Evolutionary conservation across 2,329 filamentous ascomycete genomes (phyloP).

Genomic region (Sphaceloma murrayae): DNA sequence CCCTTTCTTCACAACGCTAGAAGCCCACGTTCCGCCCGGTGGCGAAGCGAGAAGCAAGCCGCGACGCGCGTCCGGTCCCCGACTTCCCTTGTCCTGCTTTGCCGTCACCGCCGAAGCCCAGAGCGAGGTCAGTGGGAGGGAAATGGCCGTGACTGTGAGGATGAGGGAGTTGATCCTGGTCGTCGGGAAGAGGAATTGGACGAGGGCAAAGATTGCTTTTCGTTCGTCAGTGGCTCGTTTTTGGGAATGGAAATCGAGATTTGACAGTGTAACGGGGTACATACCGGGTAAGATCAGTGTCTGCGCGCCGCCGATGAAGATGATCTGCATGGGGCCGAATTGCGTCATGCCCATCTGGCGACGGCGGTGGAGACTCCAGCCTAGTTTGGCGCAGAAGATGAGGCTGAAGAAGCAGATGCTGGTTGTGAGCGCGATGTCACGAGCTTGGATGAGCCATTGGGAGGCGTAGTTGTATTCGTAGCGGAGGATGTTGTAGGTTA

Average conservation of each 20-base stretch:
- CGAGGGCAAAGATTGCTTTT: constrained; percentile 53
- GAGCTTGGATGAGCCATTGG: constrained; percentile 20
- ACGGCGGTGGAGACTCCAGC: constrained; percentile 47
- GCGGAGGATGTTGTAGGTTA: constrained; percentile 21
- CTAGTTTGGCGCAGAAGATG: constrained; percentile 55
- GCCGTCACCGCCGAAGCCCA: constrained; percentile 46
- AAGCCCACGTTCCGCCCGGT: too few relatives aligned
- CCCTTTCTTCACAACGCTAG: neutral
- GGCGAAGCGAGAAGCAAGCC: too few relatives aligned
- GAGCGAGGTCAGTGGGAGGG: constrained; percentile 56
- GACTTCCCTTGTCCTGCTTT: constrained; percentile 16
- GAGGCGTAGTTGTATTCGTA: constrained; percentile 16
- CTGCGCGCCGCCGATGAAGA: constrained; percentile 59
- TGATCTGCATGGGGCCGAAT: constrained; percentile 56
- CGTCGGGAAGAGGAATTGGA: constrained; percentile 42
- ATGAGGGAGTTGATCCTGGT: constrained; percentile 47
- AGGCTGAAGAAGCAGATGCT: constrained; percentile 53
- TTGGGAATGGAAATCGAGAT: too few relatives aligned
- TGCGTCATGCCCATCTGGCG: constrained; percentile 48
- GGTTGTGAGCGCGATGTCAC: constrained; percentile 42
- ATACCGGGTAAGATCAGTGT: constrained; percentile 56
- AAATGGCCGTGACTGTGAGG: constrained; percentile 51
- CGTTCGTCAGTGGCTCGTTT: too few relatives aligned
- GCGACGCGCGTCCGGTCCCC: constrained; percentile 18
- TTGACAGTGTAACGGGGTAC: constrained; percentile 23